These are phyloP conservation scores for Ilyonectria robusta DNA, from an alignment of 2,329 filamentous ascomycete species.

Conservation along the genomic window DNA sequence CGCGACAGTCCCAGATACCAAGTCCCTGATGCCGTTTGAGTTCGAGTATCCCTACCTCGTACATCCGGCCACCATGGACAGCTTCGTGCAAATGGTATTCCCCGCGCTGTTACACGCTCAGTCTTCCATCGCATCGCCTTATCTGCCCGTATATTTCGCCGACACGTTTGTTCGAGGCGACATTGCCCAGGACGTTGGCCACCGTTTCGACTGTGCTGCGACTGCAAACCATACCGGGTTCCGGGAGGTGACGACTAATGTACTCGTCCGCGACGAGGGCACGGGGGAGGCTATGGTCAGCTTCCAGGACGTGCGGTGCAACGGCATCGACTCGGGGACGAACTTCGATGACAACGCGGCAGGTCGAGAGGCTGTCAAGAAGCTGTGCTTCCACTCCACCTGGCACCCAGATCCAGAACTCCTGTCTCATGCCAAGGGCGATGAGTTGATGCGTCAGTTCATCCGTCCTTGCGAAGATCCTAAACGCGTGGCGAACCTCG, in stretches of 20 bases:
- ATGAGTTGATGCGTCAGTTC: too few species aligned
- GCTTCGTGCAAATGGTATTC: slow-evolving; percentile 18
- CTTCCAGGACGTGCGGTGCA: slow-evolving; percentile 9
- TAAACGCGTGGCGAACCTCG: not conserved
- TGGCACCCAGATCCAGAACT: slow-evolving; percentile 19
- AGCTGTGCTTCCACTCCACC: slow-evolving; percentile 15
- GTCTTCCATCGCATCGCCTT: slow-evolving; percentile 6
- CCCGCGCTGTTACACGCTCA: slow-evolving; percentile 9
- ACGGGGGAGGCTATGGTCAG: not conserved
- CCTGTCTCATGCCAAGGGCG: too few species aligned
- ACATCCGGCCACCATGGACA: slow-evolving; percentile 22
- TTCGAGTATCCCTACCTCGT: slow-evolving; percentile 8
- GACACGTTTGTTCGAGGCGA: slow-evolving; percentile 8
- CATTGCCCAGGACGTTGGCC: slow-evolving; percentile 3
- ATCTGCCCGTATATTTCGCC: slow-evolving; percentile 19
- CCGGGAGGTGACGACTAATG: slow-evolving; percentile 9
- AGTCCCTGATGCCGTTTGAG: not conserved
- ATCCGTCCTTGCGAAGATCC: too few species aligned
- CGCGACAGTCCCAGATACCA: slow-evolving; percentile 3
- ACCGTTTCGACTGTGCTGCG: not conserved
- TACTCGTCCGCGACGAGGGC: slow-evolving; percentile 1
- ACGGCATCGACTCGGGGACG: slow-evolving; percentile 1
- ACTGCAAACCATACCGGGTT: slow-evolving; percentile 2
- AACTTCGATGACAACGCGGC: not conserved
- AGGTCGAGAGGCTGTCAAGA: slow-evolving; percentile 4